Base-by-base conservation (phyloP, 1,139 yeast species). In the Geotrichum australiense region DNA sequence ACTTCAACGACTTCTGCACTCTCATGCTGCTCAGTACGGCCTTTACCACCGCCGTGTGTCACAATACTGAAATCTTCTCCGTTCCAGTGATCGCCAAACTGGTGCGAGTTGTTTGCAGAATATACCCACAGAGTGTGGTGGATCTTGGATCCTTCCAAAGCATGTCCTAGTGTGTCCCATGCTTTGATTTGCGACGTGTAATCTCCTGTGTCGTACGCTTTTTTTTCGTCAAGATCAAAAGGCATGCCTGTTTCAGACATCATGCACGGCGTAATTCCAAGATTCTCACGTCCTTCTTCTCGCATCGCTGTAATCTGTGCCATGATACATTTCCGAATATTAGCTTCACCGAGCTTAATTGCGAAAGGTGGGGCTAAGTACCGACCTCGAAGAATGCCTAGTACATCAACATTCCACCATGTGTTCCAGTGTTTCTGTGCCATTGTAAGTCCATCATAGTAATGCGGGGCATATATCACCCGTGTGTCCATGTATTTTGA, bases 221-320 rank as follows among this genome's bases (percentile, higher is more conserved):
- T 66, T 52, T 80, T 81, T 43, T 74, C 70, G 56, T 85, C 87
- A 94, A 86, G 81, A 59, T 86, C 94, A 61, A 81, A 83, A 3
- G 96, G 96, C 84, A 85, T 83, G 2, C 96, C 96, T 1, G 91
- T 85, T 59, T 86, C 96, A 0, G 93, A 76, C 74, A 86, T 80
- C 37, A 85, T 64, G 4, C 81, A 72, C 0, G 95, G 94, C 1
- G 55, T 40, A 1, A 37, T 41, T 1, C 95, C 95, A 46, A 85
- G 61, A 35, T 69, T 58, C 2, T 68, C 69, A 15, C 63, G 60
- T 12, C 84, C 75, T 55, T 86, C 95, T 22, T 58, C 57, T 44
- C 69, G 71, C 65, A 86, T 77, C 44, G 76, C 79, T n/a, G 58
- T 50, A 41, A 86, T 66, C 57, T 86, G 94, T 36, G 64, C 70